Conservation (phyloP, 2,329 filamentous ascomycete genomes). For the Chaetomiaceae sp. region DNA sequence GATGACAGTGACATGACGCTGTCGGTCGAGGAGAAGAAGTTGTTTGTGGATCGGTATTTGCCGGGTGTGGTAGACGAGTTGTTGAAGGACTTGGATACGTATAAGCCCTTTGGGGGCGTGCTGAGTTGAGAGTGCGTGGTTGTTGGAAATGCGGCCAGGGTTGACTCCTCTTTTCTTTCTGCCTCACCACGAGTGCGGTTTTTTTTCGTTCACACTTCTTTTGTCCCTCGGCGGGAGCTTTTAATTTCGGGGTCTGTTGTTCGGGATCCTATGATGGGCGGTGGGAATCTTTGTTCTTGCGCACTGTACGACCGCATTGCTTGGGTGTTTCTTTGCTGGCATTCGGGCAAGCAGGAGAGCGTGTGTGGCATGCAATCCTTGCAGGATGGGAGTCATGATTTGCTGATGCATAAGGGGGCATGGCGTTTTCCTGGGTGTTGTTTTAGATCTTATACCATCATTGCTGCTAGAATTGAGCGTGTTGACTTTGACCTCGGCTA, state of each 20-base stretch:
- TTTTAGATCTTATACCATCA: constrained; percentile 8
- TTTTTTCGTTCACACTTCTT: background rate
- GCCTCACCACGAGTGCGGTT: background rate
- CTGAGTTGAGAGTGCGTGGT: constrained; percentile 38
- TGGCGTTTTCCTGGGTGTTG: constrained; percentile 9
- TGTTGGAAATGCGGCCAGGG: background rate
- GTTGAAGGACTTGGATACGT: constrained; percentile 53
- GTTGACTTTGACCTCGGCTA: too few species aligned
- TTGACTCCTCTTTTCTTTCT: constrained; percentile 20
- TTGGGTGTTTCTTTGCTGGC: constrained; percentile 9
- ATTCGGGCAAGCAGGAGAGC: background rate
- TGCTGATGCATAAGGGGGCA: constrained; percentile 1
- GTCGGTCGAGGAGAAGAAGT: constrained; percentile 27
- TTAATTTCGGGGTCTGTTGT: background rate
- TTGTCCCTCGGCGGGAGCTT: background rate
- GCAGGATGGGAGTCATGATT: background rate
- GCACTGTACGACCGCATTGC: constrained; percentile 4
- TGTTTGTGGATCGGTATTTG: constrained; percentile 25
- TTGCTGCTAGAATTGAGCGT: constrained; percentile 3
- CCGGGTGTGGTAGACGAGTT: constrained; percentile 28
- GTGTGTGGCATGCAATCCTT: background rate
- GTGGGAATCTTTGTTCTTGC: background rate
- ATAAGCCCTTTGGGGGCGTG: constrained; percentile 64
- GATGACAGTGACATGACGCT: constrained; percentile 25
- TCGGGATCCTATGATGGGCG: background rate